These are phyloP conservation scores for Paradendryphiella salina DNA, from an alignment of 2,329 filamentous ascomycete genomes.

Conservation along the genomic window DNA sequence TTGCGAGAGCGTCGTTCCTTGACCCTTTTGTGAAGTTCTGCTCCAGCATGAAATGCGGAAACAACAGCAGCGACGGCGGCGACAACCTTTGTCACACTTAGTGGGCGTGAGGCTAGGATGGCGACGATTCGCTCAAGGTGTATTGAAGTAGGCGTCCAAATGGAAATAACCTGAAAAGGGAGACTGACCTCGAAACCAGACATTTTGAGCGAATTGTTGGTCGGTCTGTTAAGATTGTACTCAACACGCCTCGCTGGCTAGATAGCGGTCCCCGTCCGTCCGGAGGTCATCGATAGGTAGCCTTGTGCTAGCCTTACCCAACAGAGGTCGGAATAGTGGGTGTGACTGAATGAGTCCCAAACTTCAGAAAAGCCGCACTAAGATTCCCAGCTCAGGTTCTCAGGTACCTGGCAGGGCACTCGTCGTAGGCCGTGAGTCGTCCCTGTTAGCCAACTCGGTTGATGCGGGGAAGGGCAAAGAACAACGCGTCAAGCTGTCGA, in stretches of 20 bases:
- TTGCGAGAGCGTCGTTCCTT: constrained; percentile 41
- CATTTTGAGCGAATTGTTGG: constrained; percentile 17
- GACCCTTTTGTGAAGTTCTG: constrained; percentile 45
- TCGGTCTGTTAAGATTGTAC: background rate
- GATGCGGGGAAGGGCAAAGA: background rate
- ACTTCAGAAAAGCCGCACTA: background rate
- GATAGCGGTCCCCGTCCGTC: background rate
- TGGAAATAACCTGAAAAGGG: background rate
- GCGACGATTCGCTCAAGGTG: background rate
- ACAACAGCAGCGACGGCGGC: constrained; percentile 50
- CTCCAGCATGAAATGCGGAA: constrained; percentile 49
- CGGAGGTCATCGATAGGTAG: constrained; percentile 2
- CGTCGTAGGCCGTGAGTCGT: background rate
- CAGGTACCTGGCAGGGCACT: background rate
- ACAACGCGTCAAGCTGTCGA: background rate
- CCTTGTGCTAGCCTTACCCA: background rate
- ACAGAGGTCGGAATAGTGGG: background rate
- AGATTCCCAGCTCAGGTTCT: background rate
- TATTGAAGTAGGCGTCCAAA: background rate
- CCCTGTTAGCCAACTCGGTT: background rate
- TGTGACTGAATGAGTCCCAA: background rate
- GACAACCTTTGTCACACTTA: constrained; percentile 36
- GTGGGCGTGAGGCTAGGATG: background rate
- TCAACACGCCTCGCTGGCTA: background rate
- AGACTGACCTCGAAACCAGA: constrained; percentile 36